A percentile compares a stretch with the other conserved stretches of the same genome.
These are phyloP conservation scores for Xanthoceras sorbifolium DNA, from an alignment of 345 rosid genomes.

Conservation along the genomic window DNA sequence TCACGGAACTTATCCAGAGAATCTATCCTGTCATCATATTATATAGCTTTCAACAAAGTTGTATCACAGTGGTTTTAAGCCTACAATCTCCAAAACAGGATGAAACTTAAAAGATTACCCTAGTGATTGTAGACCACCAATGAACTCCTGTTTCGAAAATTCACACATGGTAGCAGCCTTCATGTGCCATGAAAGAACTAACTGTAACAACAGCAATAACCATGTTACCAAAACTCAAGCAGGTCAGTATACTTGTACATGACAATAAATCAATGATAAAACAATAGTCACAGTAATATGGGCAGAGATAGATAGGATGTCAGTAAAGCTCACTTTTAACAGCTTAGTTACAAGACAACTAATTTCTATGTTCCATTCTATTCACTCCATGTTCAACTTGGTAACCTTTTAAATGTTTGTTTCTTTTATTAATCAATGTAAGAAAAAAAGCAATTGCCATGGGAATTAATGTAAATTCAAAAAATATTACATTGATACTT, in stretches of 20 bases:
- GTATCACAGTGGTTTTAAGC: conserved; percentile 11
- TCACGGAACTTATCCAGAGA: conserved; percentile 80
- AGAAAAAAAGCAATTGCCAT: too few species aligned
- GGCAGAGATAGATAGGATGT: not conserved
- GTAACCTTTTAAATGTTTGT: too few species aligned
- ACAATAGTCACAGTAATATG: not conserved
- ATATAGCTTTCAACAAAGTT: conserved; percentile 25
- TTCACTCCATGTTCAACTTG: not conserved
- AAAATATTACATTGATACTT: too few species aligned
- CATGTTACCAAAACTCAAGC: conserved; percentile 5
- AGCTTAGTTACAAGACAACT: not conserved
- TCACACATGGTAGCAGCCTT: conserved; percentile 98
- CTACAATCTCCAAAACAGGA: not conserved
- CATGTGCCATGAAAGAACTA: conserved; percentile 99
- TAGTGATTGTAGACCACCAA: conserved; percentile 74
- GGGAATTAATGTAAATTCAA: too few species aligned
- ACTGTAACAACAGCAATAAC: conserved; percentile 43
- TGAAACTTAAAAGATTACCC: conserved; percentile 51
- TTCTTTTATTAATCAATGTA: too few species aligned
- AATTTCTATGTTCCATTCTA: not conserved
- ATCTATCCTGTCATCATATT: conserved; percentile 79
- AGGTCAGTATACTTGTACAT: not conserved
- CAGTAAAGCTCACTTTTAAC: not conserved
- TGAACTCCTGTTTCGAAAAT: conserved; percentile 87
- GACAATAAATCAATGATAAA: not conserved